Conservation (phyloP, 257 asterid species). For the Salvia rosmarinus region DNA sequence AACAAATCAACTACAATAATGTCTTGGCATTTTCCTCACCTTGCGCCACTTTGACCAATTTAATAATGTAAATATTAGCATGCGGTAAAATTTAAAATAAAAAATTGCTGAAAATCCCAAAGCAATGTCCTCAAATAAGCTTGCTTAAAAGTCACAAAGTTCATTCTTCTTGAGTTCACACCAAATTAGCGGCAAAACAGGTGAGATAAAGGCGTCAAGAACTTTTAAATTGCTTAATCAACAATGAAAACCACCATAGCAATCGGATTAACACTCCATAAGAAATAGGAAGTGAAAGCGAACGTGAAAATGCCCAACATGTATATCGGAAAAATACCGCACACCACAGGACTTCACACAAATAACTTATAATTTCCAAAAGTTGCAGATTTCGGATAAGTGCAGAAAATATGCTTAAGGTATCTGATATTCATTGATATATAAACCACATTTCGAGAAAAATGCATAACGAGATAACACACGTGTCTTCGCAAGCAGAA, state of each 20-base stretch:
- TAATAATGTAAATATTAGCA: neutral
- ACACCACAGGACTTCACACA: too few relatives aligned
- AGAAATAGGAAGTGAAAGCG: slow-evolving; percentile 13
- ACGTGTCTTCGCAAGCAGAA: too few relatives aligned
- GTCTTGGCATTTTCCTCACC: neutral
- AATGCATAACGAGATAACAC: too few relatives aligned
- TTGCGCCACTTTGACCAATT: neutral
- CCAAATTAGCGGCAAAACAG: neutral
- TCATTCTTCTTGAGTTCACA: neutral
- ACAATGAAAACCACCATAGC: neutral
- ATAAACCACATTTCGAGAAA: too few relatives aligned
- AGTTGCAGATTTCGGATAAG: too few relatives aligned
- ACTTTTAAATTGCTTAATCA: neutral
- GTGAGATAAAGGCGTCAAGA: neutral
- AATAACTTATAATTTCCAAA: too few relatives aligned
- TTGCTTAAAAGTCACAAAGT: neutral
- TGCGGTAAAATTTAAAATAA: neutral
- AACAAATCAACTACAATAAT: slow-evolving; percentile 2
- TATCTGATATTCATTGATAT: too few relatives aligned
- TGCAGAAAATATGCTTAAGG: too few relatives aligned
- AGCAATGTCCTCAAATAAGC: neutral
- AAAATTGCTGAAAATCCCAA: slow-evolving; percentile 17
- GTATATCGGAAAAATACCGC: too few relatives aligned
- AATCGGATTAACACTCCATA: neutral
- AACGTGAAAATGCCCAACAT: slow-evolving; percentile 51